Conservation (phyloP, 2,329 filamentous ascomycete species). For the Daldinia sp. region DNA sequence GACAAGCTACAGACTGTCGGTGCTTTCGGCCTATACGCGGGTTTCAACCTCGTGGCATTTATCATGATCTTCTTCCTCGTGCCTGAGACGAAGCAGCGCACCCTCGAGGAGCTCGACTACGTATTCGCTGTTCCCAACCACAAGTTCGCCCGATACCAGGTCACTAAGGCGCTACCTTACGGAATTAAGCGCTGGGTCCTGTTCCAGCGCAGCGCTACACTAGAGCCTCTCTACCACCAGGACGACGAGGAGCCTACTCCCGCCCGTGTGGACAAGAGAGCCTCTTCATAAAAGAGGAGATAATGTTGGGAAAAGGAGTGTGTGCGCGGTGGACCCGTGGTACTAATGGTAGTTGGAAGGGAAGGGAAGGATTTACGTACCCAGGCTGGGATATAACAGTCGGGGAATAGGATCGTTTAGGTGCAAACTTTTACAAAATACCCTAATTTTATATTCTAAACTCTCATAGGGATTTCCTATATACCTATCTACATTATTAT, state of each 20-base stretch:
- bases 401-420: conserved; percentile 28
- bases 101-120: conserved; percentile 64
- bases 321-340: conserved; percentile 2
- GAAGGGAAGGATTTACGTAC: conserved; percentile 15
- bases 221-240: conserved; percentile 50
- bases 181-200: conserved; percentile 54
- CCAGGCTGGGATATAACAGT: conserved; percentile 6
- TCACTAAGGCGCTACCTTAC: conserved; percentile 55
- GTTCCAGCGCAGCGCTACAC: conserved; percentile 49
- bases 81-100: conserved; percentile 64
- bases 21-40: conserved; percentile 61
- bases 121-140: conserved; percentile 59
- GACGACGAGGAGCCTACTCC: conserved; percentile 45
- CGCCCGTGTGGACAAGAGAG: conserved; percentile 7
- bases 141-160: conserved; percentile 58
- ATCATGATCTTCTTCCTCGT: conserved; percentile 63
- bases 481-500: conserved; percentile 17
- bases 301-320: conserved; percentile 4
- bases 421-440: conserved; percentile 32
- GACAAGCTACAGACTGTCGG: conserved; percentile 59
- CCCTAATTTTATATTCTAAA: conserved; percentile 27
- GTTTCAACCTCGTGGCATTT: conserved; percentile 60
- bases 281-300: background rate
- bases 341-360: background rate
- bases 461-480: conserved; percentile 23